phyloP scores from a whole-genome alignment of 306 rosid genomes.

The Vigna mungo region DNA sequence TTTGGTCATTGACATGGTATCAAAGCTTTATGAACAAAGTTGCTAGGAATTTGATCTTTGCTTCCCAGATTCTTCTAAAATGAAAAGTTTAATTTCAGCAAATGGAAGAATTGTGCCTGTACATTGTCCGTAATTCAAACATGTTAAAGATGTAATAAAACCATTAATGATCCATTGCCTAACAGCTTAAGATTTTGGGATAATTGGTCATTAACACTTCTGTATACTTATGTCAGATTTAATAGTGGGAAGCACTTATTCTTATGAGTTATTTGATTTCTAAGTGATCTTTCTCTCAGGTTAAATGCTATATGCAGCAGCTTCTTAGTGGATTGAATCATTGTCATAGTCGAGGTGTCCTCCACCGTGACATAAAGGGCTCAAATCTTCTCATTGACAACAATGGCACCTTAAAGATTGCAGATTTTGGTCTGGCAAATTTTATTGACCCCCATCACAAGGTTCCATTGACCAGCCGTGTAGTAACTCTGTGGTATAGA shows the following conservation, averaged over 20 bases:
- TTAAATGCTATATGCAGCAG: conserved; percentile 93
- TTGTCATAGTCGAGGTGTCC: conserved; percentile 86
- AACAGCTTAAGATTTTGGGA: conserved; percentile 5
- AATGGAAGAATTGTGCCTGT: neutral
- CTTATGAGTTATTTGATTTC: conserved; percentile 29
- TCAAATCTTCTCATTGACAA: conserved; percentile 90
- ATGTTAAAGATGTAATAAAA: conserved; percentile 25
- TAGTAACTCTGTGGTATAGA: conserved; percentile 96
- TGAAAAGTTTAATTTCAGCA: neutral
- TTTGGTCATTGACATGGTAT: conserved; percentile 18
- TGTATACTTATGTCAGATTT: neutral
- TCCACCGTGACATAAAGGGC: conserved; percentile 99
- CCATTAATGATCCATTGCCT: conserved; percentile 1
- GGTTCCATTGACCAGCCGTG: conserved; percentile 85
- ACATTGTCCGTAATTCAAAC: conserved; percentile 8
- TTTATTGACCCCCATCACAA: conserved; percentile 68
- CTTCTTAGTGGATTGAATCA: conserved; percentile 89
- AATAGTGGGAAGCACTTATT: conserved; percentile 28
- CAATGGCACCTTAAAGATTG: conserved; percentile 85
- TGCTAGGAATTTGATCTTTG: neutral
- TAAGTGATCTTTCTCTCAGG: conserved; percentile 49
- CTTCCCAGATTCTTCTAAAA: neutral
- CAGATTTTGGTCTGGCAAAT: conserved; percentile 95
- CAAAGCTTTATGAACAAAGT: conserved; percentile 1
- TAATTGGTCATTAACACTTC: neutral